Base-by-base conservation (phyloP, 2,329 filamentous ascomycete genomes). In the Pseudogymnoascus sp. region DNA sequence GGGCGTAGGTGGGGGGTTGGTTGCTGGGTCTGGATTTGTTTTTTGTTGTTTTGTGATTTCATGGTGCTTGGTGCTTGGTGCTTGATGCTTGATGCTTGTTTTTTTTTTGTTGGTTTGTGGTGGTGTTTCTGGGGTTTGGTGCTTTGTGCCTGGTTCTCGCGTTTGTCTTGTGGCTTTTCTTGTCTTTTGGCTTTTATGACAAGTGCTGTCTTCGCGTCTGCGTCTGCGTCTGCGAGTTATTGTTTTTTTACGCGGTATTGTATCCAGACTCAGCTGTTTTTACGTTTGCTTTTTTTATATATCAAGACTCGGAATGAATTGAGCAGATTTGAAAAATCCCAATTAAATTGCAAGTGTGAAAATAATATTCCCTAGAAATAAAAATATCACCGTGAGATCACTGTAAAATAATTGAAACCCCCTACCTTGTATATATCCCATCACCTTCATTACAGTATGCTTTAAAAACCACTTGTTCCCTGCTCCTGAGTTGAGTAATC, bases 191-290 rank as follows among this genome's bases (percentile, higher is more conserved):
- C 14, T 55, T 55, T 55, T 33, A 55, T 19, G 49, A 55, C 49
- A 55, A 55, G 49, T 55, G 49, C 49, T 55, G 49, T 55, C 49
- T 33, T 12, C 19, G 49, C 49, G 16, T 55, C 26, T 33, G 45
- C 26, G 45, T 31, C 7, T 33, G 45, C 26, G 45, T 31, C 7
- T 33, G 31, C 29, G 29, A 31, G 29, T 31, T 23, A 1, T n/a
- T 26, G 29, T n/a, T 55, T 31, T 55, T 49, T n/a, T 29, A 49
- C 31, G 29, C 29, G 29, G 33, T 6, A 12, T 33, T 55, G 49
- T 33, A 55, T 55, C 49, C 29, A 55, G 49, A 55, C 49, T 55
- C 49, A 21, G 49, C 2, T 52, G 45, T 52, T 52, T 31, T 52
- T 26, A 8, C 49, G n/a, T 2, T 55, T 33, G n/a, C 21, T 12